Evolutionary conservation across 2,329 filamentous ascomycete genomes (phyloP).

Genomic region (Neofusicoccum umdonicola): DNA sequence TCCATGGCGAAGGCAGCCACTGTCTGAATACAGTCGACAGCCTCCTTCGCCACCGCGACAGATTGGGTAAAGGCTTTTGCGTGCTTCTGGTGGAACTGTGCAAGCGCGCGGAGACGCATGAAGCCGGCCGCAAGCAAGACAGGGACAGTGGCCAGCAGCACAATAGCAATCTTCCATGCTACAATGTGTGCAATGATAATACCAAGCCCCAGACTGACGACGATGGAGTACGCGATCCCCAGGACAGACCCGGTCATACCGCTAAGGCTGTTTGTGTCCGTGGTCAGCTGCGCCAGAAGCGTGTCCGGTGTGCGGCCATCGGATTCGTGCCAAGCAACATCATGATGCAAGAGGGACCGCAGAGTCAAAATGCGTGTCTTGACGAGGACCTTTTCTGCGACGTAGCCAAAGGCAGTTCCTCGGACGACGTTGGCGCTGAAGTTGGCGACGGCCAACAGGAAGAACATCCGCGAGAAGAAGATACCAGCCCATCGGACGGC

Average conservation of each 20-base stretch:
- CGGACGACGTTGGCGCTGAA: conserved; percentile 62
- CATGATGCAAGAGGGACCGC: conserved; percentile 63
- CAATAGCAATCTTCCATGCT: conserved; percentile 73
- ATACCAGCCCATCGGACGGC: conserved; percentile 50
- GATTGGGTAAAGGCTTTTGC: conserved; percentile 52
- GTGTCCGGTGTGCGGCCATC: conserved; percentile 59
- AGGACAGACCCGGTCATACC: conserved; percentile 69
- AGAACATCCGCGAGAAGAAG: conserved; percentile 59
- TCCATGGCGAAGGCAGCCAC: conserved; percentile 53
- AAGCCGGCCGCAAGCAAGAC: conserved; percentile 67
- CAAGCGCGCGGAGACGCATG: conserved; percentile 64
- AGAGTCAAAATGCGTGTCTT: conserved; percentile 63
- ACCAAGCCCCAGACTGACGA: conserved; percentile 65
- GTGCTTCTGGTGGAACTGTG: conserved; percentile 56
- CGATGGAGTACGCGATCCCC: conserved; percentile 65
- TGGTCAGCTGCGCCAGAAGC: conserved; percentile 67
- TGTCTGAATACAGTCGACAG: conserved; percentile 53
- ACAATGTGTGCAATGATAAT: conserved; percentile 69
- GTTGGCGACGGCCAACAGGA: conserved; percentile 59
- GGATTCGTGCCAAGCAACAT: conserved; percentile 69
- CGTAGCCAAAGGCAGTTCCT: conserved; percentile 56
- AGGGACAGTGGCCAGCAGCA: conserved; percentile 67
- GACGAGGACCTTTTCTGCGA: conserved; percentile 65
- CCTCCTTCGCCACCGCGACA: conserved; percentile 52
- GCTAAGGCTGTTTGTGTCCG: conserved; percentile 64